Base-by-base conservation (phyloP, 331 rosid genomes). In the Erythrophleum ivorense region DNA sequence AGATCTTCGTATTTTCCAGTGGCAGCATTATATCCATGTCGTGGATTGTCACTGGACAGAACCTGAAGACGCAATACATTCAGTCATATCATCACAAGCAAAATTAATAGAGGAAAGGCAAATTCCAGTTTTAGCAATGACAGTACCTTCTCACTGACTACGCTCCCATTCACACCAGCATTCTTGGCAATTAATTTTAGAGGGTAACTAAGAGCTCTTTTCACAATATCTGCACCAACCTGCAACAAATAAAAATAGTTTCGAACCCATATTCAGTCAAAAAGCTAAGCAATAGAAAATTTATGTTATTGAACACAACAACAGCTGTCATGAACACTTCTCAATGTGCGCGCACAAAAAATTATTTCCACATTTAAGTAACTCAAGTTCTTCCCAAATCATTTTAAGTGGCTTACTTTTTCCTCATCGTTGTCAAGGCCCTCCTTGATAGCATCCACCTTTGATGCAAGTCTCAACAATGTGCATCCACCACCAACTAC, bases 401-500 rank as follows among this genome's bases (percentile, higher is more conserved):
- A 60, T 34, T 24, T 64, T 29, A 49, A 49, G 66, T 34, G 33
- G 58, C 70, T 75, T 82, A 96, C 99, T 89, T 96, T 96, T 60
- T 96, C 99, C 86, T 96, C 99, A 54, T 91, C 99, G 52, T 94
- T 96, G 16, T 81, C 91, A 83, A 96, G 94, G 84, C 86, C 75
- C 33, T 84, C 94, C 88, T 82, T 92, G 85, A 96, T 96, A 18
- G 97, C 89, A 14, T 96, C 98, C 76, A 96, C 98, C 93, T 94
- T 96, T 5, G 98, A 84, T 16, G 99, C 99, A 71, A 96, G 91
- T 85, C 99, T 96, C 77, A 96, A 85, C 73, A 96, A 80, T 53
- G 98, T 94, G 86, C 99, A 96, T 64, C 99, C 99, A 82, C 99
- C 99, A 55, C 99, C 99, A 65, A 96, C 99, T 29, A 96, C 99